Evolutionary conservation across 208 protist species (phyloP).

Genomic region (Leishmania turanica): DNA sequence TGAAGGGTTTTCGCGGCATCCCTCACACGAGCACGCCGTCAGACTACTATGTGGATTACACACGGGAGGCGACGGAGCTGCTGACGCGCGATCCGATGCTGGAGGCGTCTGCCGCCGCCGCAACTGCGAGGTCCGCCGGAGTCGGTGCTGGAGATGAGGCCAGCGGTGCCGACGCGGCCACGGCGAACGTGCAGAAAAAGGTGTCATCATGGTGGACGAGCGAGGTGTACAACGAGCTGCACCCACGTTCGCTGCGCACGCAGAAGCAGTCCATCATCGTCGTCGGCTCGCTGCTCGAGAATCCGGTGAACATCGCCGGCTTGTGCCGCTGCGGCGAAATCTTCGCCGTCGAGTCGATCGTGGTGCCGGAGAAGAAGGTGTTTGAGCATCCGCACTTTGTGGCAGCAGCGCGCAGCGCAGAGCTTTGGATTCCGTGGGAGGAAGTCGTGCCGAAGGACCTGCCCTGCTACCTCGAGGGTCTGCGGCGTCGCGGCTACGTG

Average conservation of each 20-base stretch:
- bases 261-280: slow-evolving; percentile 75
- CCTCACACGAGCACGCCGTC: slow-evolving; percentile 62
- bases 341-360: slow-evolving; percentile 80
- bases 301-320: slow-evolving; percentile 90
- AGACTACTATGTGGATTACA: slow-evolving; percentile 83
- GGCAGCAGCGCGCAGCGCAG: slow-evolving; percentile 83
- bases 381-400: slow-evolving; percentile 91
- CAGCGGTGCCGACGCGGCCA: slow-evolving; percentile 13
- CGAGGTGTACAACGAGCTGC: slow-evolving; percentile 90
- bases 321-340: slow-evolving; percentile 91
- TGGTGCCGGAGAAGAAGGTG: slow-evolving; percentile 73
- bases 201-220: slow-evolving; percentile 84
- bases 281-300: slow-evolving; percentile 83
- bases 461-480: slow-evolving; percentile 51
- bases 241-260: slow-evolving; percentile 70
- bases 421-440: slow-evolving; percentile 90
- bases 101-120: slow-evolving; percentile 5
- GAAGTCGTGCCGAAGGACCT: slow-evolving; percentile 63
- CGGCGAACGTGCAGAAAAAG: slow-evolving; percentile 86
- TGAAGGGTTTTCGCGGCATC: slow-evolving; percentile 59
- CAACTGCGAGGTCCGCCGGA: neutral
- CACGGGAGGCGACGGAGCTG: slow-evolving; percentile 56
- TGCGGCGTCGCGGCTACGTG: slow-evolving; percentile 80
- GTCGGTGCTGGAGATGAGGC: neutral
- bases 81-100: slow-evolving; percentile 48